A percentile compares a stretch with the other conserved stretches of the same genome.
These are phyloP conservation scores for Fusarium tuaranense DNA, from an alignment of 2,329 filamentous ascomycete species.

Conservation along the genomic window DNA sequence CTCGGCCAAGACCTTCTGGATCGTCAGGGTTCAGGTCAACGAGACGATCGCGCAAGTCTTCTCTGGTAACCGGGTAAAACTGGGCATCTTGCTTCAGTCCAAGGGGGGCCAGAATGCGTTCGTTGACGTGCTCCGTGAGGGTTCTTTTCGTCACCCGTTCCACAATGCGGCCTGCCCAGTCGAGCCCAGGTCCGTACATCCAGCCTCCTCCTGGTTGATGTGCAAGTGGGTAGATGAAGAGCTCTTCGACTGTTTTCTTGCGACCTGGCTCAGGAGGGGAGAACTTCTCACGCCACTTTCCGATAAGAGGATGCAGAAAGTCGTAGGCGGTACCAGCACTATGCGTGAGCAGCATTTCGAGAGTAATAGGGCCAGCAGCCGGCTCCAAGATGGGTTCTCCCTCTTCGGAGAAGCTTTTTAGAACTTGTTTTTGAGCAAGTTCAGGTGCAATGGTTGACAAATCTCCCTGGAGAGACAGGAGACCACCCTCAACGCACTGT, in stretches of 20 bases:
- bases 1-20: slow-evolving; percentile 49
- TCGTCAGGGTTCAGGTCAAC: slow-evolving; percentile 55
- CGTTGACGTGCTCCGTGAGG: slow-evolving; percentile 57
- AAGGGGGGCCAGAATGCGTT: slow-evolving; percentile 59
- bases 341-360: slow-evolving; percentile 64
- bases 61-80: slow-evolving; percentile 53
- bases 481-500: slow-evolving; percentile 66
- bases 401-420: slow-evolving; percentile 59
- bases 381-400: slow-evolving; percentile 54
- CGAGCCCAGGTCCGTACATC: slow-evolving; percentile 62
- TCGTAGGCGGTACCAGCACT: slow-evolving; percentile 62
- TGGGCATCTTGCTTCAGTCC: slow-evolving; percentile 51
- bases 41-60: slow-evolving; percentile 49
- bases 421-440: slow-evolving; percentile 58
- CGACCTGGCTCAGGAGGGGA: slow-evolving; percentile 19
- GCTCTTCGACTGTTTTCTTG: slow-evolving; percentile 53
- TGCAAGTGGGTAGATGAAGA: slow-evolving; percentile 57
- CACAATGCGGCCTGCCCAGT: slow-evolving; percentile 66
- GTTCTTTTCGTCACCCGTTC: slow-evolving; percentile 58
- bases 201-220: slow-evolving; percentile 65
- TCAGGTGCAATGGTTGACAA: slow-evolving; percentile 60
- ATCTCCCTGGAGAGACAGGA: slow-evolving; percentile 59
- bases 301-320: slow-evolving; percentile 52
- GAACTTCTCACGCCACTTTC: slow-evolving; percentile 51
- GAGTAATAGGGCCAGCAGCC: slow-evolving; percentile 55